phyloP scores from a whole-genome alignment of 169 alveolate genomes.

The Plasmodium ovale region DNA sequence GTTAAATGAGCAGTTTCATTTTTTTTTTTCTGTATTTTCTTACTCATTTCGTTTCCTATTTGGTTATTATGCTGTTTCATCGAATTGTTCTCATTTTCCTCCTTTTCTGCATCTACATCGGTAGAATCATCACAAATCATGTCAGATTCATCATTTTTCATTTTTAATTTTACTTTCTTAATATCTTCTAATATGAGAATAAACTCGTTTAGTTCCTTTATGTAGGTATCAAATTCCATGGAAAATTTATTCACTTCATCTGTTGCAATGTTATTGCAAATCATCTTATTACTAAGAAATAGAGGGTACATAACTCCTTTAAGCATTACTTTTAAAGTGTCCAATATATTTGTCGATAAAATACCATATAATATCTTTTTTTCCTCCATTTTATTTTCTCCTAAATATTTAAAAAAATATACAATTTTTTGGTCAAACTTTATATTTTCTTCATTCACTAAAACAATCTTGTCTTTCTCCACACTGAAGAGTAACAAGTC shows the following conservation, averaged over 20 bases:
- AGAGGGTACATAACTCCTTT: conserved; percentile 50
- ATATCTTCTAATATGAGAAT: conserved; percentile 70
- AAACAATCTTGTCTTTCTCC: conserved; percentile 54
- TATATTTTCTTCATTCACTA: conserved; percentile 71
- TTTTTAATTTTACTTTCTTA: conserved; percentile 54
- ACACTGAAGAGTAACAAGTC: conserved; percentile 44
- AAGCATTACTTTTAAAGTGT: conserved; percentile 71
- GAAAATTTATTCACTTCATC: conserved; percentile 70
- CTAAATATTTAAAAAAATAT: conserved; percentile 52
- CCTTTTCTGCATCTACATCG: conserved; percentile 10
- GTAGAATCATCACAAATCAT: conserved; percentile 7
- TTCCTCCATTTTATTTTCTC: conserved; percentile 27
- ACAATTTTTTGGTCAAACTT: conserved; percentile 73
- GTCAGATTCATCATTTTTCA: conserved; percentile 34
- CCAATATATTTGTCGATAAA: conserved; percentile 72
- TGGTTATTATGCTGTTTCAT: not conserved
- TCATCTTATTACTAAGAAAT: conserved; percentile 51
- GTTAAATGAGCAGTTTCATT: conserved; percentile 60
- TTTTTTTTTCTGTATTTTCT: conserved; percentile 60
- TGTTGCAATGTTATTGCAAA: conserved; percentile 18
- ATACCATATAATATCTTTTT: conserved; percentile 62
- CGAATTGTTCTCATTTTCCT: not conserved
- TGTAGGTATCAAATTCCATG: conserved; percentile 72
- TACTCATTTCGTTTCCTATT: conserved; percentile 24
- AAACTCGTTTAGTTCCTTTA: conserved; percentile 71